A percentile compares a stretch with the other conserved stretches of the same genome.
Evolutionary conservation across 176 grass and related monocot genomes (phyloP).

Genomic region (Elaeis guineensis): DNA sequence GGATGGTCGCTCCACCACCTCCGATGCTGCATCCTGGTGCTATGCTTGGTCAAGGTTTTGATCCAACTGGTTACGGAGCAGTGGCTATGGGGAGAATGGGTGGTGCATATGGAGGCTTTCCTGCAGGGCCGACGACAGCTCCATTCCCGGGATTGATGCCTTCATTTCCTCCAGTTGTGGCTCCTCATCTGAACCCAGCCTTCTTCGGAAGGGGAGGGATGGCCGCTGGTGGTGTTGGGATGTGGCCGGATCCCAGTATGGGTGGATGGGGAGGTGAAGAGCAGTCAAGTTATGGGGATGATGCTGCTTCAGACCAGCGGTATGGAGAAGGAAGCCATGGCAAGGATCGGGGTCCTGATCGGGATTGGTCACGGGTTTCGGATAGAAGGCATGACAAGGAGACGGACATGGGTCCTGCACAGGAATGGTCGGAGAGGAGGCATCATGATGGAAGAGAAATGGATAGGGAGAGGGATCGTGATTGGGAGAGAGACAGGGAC

Average conservation of each 20-base stretch:
- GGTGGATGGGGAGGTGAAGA: conserved; percentile 69
- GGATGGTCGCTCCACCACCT: too few species aligned
- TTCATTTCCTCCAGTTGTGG: too few species aligned
- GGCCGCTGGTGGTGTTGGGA: conserved; percentile 43
- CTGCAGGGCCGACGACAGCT: too few species aligned
- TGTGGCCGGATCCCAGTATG: conserved; percentile 80
- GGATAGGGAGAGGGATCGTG: conserved; percentile 40
- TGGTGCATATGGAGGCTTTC: too few species aligned
- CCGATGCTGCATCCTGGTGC: too few species aligned
- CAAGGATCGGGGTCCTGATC: background rate
- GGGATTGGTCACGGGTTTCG: background rate
- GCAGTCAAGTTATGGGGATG: conserved; percentile 77
- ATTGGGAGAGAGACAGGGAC: conserved; percentile 24
- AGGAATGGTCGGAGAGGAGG: background rate
- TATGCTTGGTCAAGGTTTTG: too few species aligned
- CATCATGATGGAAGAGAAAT: background rate
- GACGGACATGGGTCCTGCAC: background rate
- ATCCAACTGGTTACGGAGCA: too few species aligned
- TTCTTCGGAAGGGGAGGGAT: too few species aligned
- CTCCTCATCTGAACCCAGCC: too few species aligned
- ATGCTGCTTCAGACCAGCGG: conserved; percentile 78
- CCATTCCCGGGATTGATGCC: too few species aligned
- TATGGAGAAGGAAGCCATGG: conserved; percentile 49
- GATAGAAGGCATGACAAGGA: conserved; percentile 3
- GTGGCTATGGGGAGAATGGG: too few species aligned